A percentile compares a stretch with the other conserved stretches of the same genome.
Evolutionary conservation across 2,329 filamentous ascomycete species (phyloP).

Genomic region (Talaromyces atroroseus): DNA sequence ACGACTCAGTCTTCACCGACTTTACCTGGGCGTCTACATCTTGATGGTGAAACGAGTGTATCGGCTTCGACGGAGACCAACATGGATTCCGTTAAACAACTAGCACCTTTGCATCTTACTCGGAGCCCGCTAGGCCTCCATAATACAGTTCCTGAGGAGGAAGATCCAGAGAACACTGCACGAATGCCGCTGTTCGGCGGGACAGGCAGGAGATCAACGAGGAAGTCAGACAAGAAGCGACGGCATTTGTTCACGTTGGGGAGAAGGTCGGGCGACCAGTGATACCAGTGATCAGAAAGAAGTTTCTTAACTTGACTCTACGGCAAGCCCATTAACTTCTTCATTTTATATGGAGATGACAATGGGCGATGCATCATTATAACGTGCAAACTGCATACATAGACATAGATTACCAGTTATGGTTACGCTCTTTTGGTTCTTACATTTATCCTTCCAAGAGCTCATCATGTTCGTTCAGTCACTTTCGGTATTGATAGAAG

Average conservation of each 20-base stretch:
- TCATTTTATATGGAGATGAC: background rate
- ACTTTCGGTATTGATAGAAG: background rate
- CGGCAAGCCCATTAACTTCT: background rate
- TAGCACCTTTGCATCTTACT: slow-evolving; percentile 8
- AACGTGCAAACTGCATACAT: slow-evolving; percentile 1
- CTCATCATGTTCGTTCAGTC: background rate
- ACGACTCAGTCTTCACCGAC: background rate
- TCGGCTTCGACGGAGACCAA: background rate
- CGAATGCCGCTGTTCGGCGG: slow-evolving; percentile 2
- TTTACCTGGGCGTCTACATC: background rate
- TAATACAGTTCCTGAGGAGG: background rate
- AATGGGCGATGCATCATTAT: background rate
- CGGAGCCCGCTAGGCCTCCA: slow-evolving; percentile 33
- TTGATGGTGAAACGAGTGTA: background rate
- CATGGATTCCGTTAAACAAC: slow-evolving; percentile 5
- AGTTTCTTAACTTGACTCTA: background rate
- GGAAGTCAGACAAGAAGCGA: slow-evolving; percentile 3
- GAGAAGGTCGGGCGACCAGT: slow-evolving; percentile 5
- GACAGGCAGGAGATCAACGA: background rate
- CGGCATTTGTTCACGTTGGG: slow-evolving; percentile 8
- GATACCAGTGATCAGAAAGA: background rate
- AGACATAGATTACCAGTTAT: background rate
- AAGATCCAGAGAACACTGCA: background rate
- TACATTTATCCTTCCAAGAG: slow-evolving; percentile 3
- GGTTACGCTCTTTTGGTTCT: slow-evolving; percentile 3